These are phyloP conservation scores for Pisolithus sp. DNA, from an alignment of 768 basidiomycete species.

Conservation along the genomic window DNA sequence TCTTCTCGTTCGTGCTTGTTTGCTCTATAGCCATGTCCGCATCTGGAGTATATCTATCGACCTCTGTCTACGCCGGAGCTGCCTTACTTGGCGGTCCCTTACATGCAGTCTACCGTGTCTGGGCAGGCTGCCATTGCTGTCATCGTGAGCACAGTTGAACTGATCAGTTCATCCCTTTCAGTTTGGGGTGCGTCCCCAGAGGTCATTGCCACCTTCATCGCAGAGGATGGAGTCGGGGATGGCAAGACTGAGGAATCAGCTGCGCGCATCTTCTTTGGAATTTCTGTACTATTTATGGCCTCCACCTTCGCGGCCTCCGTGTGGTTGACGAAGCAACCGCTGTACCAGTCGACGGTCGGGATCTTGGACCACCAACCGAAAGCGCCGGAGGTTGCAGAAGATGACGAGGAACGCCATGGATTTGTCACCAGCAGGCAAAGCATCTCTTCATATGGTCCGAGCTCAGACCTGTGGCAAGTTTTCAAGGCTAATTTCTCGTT, in stretches of 20 bases:
- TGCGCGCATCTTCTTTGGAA: slow-evolving; percentile 66
- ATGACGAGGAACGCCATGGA: slow-evolving; percentile 29
- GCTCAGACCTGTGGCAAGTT: slow-evolving; percentile 42
- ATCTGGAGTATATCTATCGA: slow-evolving; percentile 70
- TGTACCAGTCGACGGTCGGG: slow-evolving; percentile 51
- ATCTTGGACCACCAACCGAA: slow-evolving; percentile 34
- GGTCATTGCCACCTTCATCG: slow-evolving; percentile 13
- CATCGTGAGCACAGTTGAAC: slow-evolving; percentile 70
- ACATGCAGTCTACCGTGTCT: slow-evolving; percentile 71
- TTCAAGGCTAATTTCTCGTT: slow-evolving; percentile 61
- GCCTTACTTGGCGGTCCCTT: slow-evolving; percentile 69
- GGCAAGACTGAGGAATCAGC: slow-evolving; percentile 58
- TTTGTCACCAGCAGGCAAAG: slow-evolving; percentile 30
- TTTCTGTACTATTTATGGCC: slow-evolving; percentile 62
- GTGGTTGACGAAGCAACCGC: slow-evolving; percentile 53
- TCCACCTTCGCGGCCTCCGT: slow-evolving; percentile 46
- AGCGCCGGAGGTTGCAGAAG: slow-evolving; percentile 15
- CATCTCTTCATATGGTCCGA: slow-evolving; percentile 28
- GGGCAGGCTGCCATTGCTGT: slow-evolving; percentile 86
- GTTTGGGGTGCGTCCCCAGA: slow-evolving; percentile 39
- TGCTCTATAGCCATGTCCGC: slow-evolving; percentile 54
- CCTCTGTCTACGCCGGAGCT: slow-evolving; percentile 72
- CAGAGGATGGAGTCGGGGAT: slow-evolving; percentile 14
- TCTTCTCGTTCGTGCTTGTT: slow-evolving; percentile 61
- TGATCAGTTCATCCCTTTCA: slow-evolving; percentile 56